These are phyloP conservation scores for Neurospora sp. DNA, from an alignment of 495 filamentous ascomycete genomes.

Conservation along the genomic window DNA sequence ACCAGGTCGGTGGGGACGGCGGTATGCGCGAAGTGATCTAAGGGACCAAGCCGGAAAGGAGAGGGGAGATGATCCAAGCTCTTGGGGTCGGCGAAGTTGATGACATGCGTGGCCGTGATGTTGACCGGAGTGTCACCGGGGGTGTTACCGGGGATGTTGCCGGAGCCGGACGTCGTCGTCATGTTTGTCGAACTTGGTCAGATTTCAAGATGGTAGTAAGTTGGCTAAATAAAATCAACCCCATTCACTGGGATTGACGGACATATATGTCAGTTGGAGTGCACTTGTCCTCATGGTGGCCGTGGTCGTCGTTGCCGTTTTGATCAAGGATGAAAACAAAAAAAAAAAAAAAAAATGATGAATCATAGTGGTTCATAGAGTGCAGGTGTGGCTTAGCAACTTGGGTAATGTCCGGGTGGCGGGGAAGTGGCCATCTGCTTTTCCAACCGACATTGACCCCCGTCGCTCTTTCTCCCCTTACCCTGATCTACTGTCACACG, in stretches of 20 bases:
- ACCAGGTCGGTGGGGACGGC: background rate
- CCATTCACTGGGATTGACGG: background rate
- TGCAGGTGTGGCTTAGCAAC: too few relatives aligned
- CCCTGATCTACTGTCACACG: background rate
- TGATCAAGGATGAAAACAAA: too few relatives aligned
- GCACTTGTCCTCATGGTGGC: too few relatives aligned
- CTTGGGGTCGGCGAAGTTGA: background rate
- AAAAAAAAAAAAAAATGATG: too few relatives aligned
- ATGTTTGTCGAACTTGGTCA: background rate
- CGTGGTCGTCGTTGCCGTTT: too few relatives aligned
- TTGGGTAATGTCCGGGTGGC: too few relatives aligned
- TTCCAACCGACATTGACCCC: background rate
- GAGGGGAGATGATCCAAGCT: background rate
- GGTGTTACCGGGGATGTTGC: background rate
- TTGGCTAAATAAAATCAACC: background rate
- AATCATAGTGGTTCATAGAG: too few relatives aligned
- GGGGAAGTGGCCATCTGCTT: background rate
- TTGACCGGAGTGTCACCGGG: background rate
- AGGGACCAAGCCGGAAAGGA: background rate
- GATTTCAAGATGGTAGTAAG: background rate
- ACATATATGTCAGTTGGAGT: too few relatives aligned
- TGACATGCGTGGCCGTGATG: background rate
- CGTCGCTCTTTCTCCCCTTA: background rate
- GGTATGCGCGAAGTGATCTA: background rate
- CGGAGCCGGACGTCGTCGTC: background rate